Base-by-base conservation (phyloP, 106 monocot species). In the Vanilla planifolia region DNA sequence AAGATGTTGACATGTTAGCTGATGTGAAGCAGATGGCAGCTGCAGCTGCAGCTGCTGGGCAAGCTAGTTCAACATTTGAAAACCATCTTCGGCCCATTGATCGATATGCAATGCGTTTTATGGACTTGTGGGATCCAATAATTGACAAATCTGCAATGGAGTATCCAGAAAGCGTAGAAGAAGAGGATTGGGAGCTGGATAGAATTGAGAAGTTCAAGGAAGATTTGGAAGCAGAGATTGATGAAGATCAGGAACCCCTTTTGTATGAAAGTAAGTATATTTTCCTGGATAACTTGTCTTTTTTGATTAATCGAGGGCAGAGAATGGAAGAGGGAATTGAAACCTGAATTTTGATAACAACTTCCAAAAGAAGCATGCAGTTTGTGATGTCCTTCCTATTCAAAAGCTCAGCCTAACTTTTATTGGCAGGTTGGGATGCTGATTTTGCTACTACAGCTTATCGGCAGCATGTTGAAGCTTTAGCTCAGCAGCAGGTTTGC, bases 1-100 rank as follows among this genome's bases (percentile, higher is more conserved):
- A 92, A 45, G 98, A 98, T 56, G 82, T 85, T 72, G 98, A 98
- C 60, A 92, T 98, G 92, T 67, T 98, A 52, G 87, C 88, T 70
- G 92, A 98, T 80, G 92, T 92, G 40, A 91, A 91, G 66, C 98
- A 92, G 79, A 76, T 98, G 88, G 98, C 85, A 15, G 98, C 91
- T 5, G 90, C 87, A 7, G 98, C 98, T 1, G 87, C 81, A 21
- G 98, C 98, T 46, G 88, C 98, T 55, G 98, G 98, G 30, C 75
- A 98, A 63, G 84, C 91, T 67, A 92, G 92, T 82, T 98, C 91
- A 73, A 91, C 82, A 24, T 98, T 98, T 75, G 98, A 92, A 61
- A 82, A 85, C 56, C 84, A 92, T 52, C 87, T 98, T 78, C 84
- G 85, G 23, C 98, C 98, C 25, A 88, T 98, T 73, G 92, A 98